Evolutionary conservation across 805 yeast genomes (phyloP).

Genomic region (Candida railenensis): DNA sequence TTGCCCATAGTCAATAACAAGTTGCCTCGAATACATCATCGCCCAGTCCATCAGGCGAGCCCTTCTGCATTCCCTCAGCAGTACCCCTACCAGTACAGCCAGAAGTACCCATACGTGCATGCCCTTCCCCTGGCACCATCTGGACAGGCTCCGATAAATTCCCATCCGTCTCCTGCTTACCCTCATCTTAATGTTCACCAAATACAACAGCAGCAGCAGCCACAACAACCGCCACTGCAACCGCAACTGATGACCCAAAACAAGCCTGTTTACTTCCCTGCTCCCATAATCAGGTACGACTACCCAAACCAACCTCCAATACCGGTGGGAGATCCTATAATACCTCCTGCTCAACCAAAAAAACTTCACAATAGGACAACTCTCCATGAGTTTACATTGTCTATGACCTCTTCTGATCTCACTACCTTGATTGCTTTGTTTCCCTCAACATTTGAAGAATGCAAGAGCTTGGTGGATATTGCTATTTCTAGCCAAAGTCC

Average conservation of each 20-base stretch:
- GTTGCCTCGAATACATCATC: background rate
- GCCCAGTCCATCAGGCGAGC: background rate
- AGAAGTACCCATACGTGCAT: slow-evolving; percentile 1
- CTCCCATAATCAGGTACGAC: background rate
- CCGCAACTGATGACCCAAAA: background rate
- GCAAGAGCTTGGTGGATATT: background rate
- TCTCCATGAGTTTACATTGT: background rate
- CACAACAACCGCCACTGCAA: background rate
- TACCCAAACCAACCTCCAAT: background rate
- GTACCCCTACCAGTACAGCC: background rate
- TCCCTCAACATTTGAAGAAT: background rate
- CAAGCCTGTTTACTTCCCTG: background rate
- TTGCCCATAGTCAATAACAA: background rate
- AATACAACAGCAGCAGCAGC: background rate
- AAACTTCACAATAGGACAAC: background rate
- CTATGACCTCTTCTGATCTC: background rate
- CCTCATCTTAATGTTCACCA: background rate
- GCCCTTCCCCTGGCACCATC: background rate
- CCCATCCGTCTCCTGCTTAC: no score
- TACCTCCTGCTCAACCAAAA: background rate
- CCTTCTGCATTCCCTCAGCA: background rate
- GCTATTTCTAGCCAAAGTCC: background rate
- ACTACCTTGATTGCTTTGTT: background rate
- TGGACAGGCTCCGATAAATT: background rate
- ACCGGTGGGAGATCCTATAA: background rate